A percentile compares a stretch with the other conserved stretches of the same genome.
These are phyloP conservation scores for Leishmania gerbilli DNA, from an alignment of 208 protist genomes.

Conservation along the genomic window DNA sequence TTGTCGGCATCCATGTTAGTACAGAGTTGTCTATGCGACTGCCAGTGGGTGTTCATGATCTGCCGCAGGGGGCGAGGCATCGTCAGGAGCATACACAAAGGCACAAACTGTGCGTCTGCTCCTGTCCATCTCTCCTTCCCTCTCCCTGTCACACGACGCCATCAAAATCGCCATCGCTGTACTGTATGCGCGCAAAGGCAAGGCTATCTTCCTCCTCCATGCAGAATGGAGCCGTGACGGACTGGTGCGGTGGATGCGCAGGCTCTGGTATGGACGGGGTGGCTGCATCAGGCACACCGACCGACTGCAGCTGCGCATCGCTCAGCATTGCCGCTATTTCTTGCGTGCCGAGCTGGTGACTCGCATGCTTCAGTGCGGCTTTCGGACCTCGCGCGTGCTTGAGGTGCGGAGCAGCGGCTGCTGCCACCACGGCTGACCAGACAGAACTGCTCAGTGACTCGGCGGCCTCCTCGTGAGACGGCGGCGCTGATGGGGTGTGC, in stretches of 20 bases:
- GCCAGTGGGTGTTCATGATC: neutral
- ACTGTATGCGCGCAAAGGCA: neutral
- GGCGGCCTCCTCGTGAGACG: neutral
- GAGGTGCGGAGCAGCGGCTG: neutral
- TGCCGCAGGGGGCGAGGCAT: neutral
- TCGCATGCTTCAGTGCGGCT: constrained; percentile 37
- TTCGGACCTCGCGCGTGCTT: constrained; percentile 32
- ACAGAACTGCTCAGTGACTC: constrained; percentile 3
- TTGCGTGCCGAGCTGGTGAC: constrained; percentile 45
- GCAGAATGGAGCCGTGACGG: neutral
- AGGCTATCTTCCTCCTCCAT: neutral
- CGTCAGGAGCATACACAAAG: neutral
- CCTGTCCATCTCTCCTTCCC: neutral
- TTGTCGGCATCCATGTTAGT: neutral
- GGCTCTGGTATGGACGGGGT: neutral
- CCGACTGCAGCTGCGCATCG: neutral
- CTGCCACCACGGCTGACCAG: constrained; percentile 13
- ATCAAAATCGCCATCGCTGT: neutral
- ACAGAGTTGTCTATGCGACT: neutral
- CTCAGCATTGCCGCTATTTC: constrained; percentile 25
- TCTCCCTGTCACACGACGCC: neutral
- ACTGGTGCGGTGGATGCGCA: neutral
- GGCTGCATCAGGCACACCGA: neutral
- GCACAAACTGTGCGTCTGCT: neutral
- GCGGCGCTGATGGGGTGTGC: neutral